Percentiles rank a stretch among this genome's conserved stretches.
Conservation (phyloP, 2,329 filamentous ascomycete species). For the Ascochyta clinopodiicola region DNA sequence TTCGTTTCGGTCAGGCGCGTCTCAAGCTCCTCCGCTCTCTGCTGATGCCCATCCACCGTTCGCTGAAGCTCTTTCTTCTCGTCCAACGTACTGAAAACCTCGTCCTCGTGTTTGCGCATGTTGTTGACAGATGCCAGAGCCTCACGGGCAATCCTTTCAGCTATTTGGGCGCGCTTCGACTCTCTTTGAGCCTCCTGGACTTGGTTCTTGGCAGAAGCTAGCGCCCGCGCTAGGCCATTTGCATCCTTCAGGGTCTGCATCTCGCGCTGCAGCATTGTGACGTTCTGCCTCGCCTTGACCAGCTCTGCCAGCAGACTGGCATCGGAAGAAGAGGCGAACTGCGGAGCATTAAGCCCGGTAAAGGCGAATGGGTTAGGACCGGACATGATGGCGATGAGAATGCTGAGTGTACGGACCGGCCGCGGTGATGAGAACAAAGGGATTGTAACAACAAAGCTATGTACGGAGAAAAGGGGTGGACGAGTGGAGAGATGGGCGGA, state of each 20-base stretch:
- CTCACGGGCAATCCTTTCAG: constrained; percentile 7
- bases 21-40: background rate
- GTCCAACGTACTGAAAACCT: background rate
- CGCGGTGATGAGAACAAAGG: constrained; percentile 4
- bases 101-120: background rate
- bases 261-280: background rate
- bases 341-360: background rate
- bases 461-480: background rate
- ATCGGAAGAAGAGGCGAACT: background rate
- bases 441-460: background rate
- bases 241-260: background rate
- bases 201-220: background rate
- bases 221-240: background rate
- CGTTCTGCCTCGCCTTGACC: background rate
- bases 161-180: constrained; percentile 5
- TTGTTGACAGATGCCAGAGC: background rate
- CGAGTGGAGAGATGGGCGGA: too few relatives aligned
- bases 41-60: background rate
- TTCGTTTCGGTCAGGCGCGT: background rate
- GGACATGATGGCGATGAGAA: background rate
- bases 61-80: background rate
- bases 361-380: constrained; percentile 1
- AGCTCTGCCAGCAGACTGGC: background rate
- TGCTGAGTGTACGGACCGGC: background rate
- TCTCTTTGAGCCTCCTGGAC: constrained; percentile 5